Percentiles rank a stretch among this genome's conserved stretches.
phyloP scores from a whole-genome alignment of 148 eudicot genomes.

The Chenopodium quinoa region DNA sequence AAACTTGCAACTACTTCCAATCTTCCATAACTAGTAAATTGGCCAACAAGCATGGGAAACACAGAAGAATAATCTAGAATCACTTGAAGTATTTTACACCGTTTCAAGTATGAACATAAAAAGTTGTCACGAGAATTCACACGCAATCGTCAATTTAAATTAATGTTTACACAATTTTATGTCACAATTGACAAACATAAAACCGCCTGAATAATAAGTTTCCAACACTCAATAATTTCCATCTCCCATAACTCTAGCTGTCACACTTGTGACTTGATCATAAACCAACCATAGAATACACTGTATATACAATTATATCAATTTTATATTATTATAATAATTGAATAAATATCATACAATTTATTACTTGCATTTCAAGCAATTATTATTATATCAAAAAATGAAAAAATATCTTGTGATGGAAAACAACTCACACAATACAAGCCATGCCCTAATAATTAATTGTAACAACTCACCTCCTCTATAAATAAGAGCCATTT shows the following conservation, averaged over 20 bases:
- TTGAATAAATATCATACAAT: not conserved
- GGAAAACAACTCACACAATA: not conserved
- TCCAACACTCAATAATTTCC: not conserved
- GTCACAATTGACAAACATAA: slow-evolving; percentile 7
- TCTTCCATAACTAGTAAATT: not conserved
- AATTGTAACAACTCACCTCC: not conserved
- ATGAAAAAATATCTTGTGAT: not conserved
- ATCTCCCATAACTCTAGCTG: slow-evolving; percentile 2
- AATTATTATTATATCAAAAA: too few species aligned
- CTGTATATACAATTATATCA: too few species aligned
- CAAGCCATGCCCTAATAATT: not conserved
- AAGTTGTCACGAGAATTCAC: not conserved
- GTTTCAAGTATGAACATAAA: not conserved
- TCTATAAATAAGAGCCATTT: slow-evolving; percentile 16
- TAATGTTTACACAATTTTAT: not conserved
- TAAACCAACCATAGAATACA: too few species aligned
- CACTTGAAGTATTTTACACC: not conserved
- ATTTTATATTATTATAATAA: too few species aligned
- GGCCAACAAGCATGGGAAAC: slow-evolving; percentile 1
- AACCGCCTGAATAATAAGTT: not conserved
- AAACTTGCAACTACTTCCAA: slow-evolving; percentile 1
- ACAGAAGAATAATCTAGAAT: not conserved
- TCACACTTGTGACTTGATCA: not conserved
- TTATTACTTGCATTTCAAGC: not conserved
- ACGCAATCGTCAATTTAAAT: slow-evolving; percentile 10